Conservation (phyloP, 441 rosid species). For the Oxalis stricta region DNA sequence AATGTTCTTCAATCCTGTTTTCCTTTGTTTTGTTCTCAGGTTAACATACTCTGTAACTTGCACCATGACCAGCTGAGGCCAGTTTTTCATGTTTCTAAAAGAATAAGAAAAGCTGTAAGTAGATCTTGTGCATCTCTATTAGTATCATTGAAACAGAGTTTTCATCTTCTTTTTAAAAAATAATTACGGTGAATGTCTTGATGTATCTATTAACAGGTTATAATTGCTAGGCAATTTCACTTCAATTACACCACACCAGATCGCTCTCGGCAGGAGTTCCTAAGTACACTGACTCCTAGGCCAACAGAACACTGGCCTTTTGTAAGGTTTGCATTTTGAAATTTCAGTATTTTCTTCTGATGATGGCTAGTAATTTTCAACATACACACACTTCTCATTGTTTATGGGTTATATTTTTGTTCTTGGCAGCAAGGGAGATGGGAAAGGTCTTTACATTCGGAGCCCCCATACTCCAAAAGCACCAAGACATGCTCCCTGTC, state of each 20-base stretch:
- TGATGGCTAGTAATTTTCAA: no score
- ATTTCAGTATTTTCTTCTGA: no score
- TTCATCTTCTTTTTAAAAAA: no score
- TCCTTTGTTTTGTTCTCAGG: constrained; percentile 26
- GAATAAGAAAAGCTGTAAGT: constrained; percentile 75
- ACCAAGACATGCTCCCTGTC: constrained; percentile 82
- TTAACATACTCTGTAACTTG: constrained; percentile 74
- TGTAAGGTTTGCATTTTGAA: constrained; percentile 25
- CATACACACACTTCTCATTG: no score
- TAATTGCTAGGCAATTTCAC: constrained; percentile 62
- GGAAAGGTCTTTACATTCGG: constrained; percentile 21
- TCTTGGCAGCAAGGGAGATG: constrained; percentile 52
- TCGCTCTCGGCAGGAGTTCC: constrained; percentile 76
- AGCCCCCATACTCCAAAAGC: constrained; percentile 89
- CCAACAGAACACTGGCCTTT: constrained; percentile 86
- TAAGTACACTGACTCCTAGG: constrained; percentile 53
- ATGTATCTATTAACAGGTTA: constrained; percentile 44
- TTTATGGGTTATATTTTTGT: constrained; percentile 3
- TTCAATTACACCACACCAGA: constrained; percentile 90
- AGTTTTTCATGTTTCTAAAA: constrained; percentile 76
- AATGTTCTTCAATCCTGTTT: not conserved
- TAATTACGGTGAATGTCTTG: no score
- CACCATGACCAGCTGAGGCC: constrained; percentile 91
- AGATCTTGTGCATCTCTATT: not conserved
- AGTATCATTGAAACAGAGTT: no score